These are phyloP conservation scores for Fomitopsis pulvina DNA, from an alignment of 768 basidiomycete genomes.

Conservation along the genomic window DNA sequence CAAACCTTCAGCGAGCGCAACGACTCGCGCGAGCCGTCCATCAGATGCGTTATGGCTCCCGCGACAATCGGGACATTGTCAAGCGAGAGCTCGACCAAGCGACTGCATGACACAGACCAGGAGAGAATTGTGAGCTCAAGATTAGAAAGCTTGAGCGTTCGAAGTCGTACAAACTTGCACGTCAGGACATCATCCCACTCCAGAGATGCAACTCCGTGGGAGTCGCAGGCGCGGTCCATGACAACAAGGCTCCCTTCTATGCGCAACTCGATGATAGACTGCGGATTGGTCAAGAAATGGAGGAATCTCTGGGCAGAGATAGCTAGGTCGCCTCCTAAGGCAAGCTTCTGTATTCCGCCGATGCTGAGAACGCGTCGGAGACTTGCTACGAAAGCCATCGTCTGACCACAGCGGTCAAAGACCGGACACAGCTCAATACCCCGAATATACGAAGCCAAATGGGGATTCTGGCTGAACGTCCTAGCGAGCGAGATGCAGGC, in stretches of 20 bases:
- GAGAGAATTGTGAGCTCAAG: constrained; percentile 38
- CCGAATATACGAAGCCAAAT: constrained; percentile 30
- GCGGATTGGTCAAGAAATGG: constrained; percentile 33
- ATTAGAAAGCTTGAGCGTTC: constrained; percentile 35
- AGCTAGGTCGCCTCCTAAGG: constrained; percentile 42
- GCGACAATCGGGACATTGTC: constrained; percentile 36
- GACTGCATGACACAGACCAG: constrained; percentile 27
- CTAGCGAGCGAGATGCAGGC: constrained; percentile 36
- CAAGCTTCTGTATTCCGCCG: constrained; percentile 35
- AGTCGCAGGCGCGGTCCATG: constrained; percentile 2
- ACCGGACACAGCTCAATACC: constrained; percentile 37
- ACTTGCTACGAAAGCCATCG: constrained; percentile 27
- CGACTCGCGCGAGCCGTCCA: constrained; percentile 24
- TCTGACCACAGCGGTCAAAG: constrained; percentile 11
- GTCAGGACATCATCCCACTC: constrained; percentile 49
- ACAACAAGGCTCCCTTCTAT: constrained; percentile 36
- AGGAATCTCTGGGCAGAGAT: constrained; percentile 43
- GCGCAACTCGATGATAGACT: constrained; percentile 34
- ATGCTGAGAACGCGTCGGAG: constrained; percentile 36
- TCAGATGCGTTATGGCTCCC: constrained; percentile 36
- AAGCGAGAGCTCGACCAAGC: constrained; percentile 34
- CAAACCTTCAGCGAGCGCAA: constrained; percentile 33
- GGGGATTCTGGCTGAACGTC: constrained; percentile 32
- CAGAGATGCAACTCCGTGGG: constrained; percentile 34
- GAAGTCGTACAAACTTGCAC: constrained; percentile 38